Evolutionary conservation across 1,284 basidiomycete genomes (phyloP), one percentile per base, ranked within the genome.

Genomic region (Porogramme epimiltina): DNA sequence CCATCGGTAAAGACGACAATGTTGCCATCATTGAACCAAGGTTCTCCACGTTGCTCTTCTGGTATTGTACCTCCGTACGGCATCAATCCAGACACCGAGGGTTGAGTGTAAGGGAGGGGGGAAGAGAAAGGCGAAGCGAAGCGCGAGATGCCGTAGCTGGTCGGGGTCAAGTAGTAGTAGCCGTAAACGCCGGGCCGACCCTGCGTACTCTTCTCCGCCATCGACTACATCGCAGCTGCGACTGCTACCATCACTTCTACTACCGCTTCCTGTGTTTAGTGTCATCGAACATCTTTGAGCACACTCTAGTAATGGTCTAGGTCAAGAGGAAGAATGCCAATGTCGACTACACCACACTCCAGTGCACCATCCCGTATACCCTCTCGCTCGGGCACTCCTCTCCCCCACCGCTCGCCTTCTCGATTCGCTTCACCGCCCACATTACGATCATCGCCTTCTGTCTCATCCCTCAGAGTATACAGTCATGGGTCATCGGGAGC

Each of bases 1-100:
- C 75, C 71, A 25, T 67, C 65, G 5, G 78, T 73, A 37, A 78
- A 62, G 3, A 84, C 70, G 24, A 82, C 66, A 39, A 83, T 73
- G 60, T 83, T 84, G 24, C 81, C 81, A 59, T 84, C 82, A 15
- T 80, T 76, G 61, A 84, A 81, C 78, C 78, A 83, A 16, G 79
- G 80, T 68, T 81, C 68, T 19, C 70, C 70, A 36, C 64, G 63
- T 39, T 53, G 58, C 22, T 56, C 47, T 1, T 38, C 41, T 9
- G 60, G 62, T 15, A 52, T 43, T 0, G 47, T 47, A 15, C 37
- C 40, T 34, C 34, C 22, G 2, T 22, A 13, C 10, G 49, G 13
- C 58, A 52, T 59, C 8, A 8, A 31, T 31, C 28, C 28, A 38
- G 26, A n/a, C n/a, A n/a, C n/a, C n/a, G n/a, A 45, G 16, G 25